Base-by-base conservation (phyloP, 768 basidiomycete genomes). In the Scleroderma citrinum region DNA sequence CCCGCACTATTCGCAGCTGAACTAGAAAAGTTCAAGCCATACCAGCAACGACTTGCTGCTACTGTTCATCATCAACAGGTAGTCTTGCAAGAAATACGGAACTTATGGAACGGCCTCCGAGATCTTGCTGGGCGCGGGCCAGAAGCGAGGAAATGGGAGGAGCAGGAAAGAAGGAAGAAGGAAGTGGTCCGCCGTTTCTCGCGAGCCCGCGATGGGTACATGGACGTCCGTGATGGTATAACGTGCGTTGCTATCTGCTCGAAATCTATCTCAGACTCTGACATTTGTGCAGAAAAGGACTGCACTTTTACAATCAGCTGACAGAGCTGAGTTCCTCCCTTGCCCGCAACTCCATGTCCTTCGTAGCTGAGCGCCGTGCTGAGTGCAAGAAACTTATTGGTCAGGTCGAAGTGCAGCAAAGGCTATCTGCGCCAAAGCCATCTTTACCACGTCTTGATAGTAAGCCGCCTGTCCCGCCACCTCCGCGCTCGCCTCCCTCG, bases 21-120 rank as follows among this genome's bases (percentile, higher is more conserved):
- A 63, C 78, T 98, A 19, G 95, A 97, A 69, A 99, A 98, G 67
- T 98, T 97, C 73, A 76, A 81, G 19, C 91, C 93, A 0, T 93
- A 89, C 60, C 92, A 96, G 59, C 82, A 87, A 36, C 82, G 92
- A 0, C 71, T 98, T 2, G 70, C 80, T 5, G 77, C 85, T 3
- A 91, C 92, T 0, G 77, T 92, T 0, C 81, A 83, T 49, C 83
- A 87, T 29, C 90, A 96, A 56, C 80, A 86, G 47, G 65, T 74
- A 8, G 75, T 81, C 1, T 58, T 98, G 20, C 77, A 90, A 51
- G 92, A 96, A 54, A 71, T 96, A 8, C 73, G 79, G 11, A 65
- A 72, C n/a, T 64, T 87, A 11, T 92, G 89, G 82, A 85, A 85
- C 49, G 68, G 69, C 7, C 74, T 97, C 20, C 83, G 78, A 46